Base-by-base conservation (phyloP, 306 rosid species). In the Cucurbita argyrosperma region DNA sequence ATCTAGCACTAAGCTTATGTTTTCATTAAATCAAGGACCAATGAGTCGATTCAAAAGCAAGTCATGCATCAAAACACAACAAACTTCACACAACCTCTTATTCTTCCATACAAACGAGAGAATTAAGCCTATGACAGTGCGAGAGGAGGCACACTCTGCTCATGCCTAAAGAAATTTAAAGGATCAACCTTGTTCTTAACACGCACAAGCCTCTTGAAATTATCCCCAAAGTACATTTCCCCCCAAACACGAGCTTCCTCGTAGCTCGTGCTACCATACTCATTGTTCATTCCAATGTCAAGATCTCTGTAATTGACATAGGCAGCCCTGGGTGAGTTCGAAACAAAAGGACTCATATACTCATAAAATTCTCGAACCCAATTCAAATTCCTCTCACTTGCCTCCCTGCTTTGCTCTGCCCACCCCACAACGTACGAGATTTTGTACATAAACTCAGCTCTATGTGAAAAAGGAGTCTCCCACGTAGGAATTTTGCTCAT, bases 161-260 rank as follows among this genome's bases (percentile, higher is more conserved):
- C 95, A 5, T 63, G 70, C 49, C 30, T 63, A 40, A 63, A 63
- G 26, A 63, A 63, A 63, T 63, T 4, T 8, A 23, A 63, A 40
- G 70, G 70, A 40, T 63, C 70, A 38, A 63, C 70, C 21, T 39
- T 63, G 4, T 49, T 63, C 14, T 63, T 63, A n/a, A 63, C 23
- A 15, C 40, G 3, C 50, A 63, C 70, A 8, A 63, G 18, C 50
- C 15, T 63, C 0, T 63, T 42, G 23, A 63, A 63, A 63, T 63
- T 63, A 5, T 63, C 40, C 10, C 49, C 70, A 63, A 63, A 39
- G 74, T 92, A 92, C 85, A 77, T 87, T 12, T 69, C 71, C 0
- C 97, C 97, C 96, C 94, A 92, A 23, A 74, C 74, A 78, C 81
- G 84, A 21, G 96, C 94, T 21, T 85, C 71, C n/a, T 74, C 53